Evolutionary conservation across 805 yeast genomes (phyloP).

Genomic region (Metschnikowia lochheadii): DNA sequence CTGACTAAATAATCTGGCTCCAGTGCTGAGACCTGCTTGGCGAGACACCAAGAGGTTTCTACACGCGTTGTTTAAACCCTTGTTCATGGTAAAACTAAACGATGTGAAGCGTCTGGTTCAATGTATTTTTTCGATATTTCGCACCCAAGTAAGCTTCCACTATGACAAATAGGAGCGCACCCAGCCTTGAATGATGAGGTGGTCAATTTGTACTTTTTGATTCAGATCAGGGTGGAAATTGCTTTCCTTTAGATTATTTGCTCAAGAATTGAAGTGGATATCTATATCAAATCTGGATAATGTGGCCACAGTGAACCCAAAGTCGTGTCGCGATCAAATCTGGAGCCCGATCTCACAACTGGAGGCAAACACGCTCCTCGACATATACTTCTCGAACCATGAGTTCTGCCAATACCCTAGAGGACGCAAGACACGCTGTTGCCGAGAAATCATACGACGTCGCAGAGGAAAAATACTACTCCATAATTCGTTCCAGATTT

Average conservation of each 20-base stretch:
- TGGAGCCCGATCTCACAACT: neutral
- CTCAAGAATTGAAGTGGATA: neutral
- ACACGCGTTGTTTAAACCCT: neutral
- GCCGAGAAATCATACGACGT: slow-evolving; percentile 42
- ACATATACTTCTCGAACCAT: slow-evolving; percentile 7
- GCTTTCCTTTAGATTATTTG: neutral
- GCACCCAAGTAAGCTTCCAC: slow-evolving; percentile 1
- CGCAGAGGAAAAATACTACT: slow-evolving; percentile 60
- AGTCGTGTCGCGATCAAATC: slow-evolving; percentile 3
- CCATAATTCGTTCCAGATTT: slow-evolving; percentile 34
- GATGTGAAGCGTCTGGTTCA: neutral
- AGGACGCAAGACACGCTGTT: slow-evolving; percentile 60
- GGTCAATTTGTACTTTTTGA: neutral
- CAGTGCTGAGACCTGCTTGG: neutral
- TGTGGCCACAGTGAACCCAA: neutral
- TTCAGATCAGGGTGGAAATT: neutral
- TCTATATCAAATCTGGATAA: neutral
- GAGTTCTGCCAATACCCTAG: slow-evolving; percentile 33
- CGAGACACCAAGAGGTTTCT: neutral
- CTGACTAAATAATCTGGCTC: neutral
- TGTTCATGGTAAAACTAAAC: neutral
- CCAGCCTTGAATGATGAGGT: neutral
- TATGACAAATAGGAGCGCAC: neutral
- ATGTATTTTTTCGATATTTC: neutral
- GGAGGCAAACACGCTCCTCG: slow-evolving; percentile 2